Evolutionary conservation across 2,329 filamentous ascomycete genomes (phyloP), one percentile per base, ranked within the genome.

Genomic region (Cadophora malorum): DNA sequence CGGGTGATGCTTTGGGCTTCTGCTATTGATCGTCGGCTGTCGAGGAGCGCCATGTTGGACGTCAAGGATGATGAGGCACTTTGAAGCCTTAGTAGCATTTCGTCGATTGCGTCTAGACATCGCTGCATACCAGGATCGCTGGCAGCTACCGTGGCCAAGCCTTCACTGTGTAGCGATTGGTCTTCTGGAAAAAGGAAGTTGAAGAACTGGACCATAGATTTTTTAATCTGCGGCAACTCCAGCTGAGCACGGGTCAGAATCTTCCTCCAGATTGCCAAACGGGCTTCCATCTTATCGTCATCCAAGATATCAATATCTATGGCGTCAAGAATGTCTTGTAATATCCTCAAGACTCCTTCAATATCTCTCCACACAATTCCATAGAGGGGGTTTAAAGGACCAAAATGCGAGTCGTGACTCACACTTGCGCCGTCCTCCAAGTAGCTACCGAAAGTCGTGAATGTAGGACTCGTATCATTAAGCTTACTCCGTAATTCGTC

Each of bases 21-120:
- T 25, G 50, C 50, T 53, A 53, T 53, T 10, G 50, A 53, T 14
- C 50, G 50, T 12, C 50, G 50, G 25, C 50, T 53, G 23, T 53
- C 50, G 12, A 53, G 50, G 50, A 53, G 50, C 12, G 50, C 50
- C 50, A 53, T 53, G 23, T 53, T 53, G 23, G 50, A 53, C 19
- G 50, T 53, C 0, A 53, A 12, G 3, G 50, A 53, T 31, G 12
- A 31, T 19, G 50, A 19, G 25, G 28, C 50, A 14, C 23, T 28
- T 19, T 53, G 50, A 19, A 53, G 50, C 23, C 50, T 53, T 6
- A 28, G 10, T 16, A 53, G 28, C 50, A 31, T 53, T 23, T 53
- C 25, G 50, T 53, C 50, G 23, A 53, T 53, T 53, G 23, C 50
- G 50, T 16, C 50, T 16, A 53, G 23, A 53, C 25, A 53, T 28